phyloP scores from a whole-genome alignment of 2,329 filamentous ascomycete species.

The Aspergillus pseudotamarii region DNA sequence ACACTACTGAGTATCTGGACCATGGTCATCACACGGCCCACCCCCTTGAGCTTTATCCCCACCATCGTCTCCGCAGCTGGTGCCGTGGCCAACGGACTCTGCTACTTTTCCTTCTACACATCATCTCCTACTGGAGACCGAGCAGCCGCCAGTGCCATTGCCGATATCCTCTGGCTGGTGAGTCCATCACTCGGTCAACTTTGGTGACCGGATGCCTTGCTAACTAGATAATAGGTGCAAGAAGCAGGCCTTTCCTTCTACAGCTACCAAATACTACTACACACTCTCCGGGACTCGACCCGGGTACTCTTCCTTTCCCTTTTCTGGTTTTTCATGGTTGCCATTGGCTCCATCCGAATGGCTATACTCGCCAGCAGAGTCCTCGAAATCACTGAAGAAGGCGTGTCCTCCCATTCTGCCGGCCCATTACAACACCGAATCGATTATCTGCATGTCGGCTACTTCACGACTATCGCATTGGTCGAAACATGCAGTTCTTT shows the following conservation, averaged over 20 bases:
- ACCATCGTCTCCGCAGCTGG: conserved; percentile 13
- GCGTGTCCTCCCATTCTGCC: not conserved
- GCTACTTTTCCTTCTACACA: conserved; percentile 17
- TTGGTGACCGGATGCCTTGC: not conserved
- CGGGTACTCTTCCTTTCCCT: conserved; percentile 10
- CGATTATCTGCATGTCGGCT: conserved; percentile 15
- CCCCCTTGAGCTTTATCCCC: conserved; percentile 14
- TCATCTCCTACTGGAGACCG: not conserved
- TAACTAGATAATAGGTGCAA: conserved; percentile 12
- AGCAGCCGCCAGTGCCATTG: conserved; percentile 9
- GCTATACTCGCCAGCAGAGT: conserved; percentile 8
- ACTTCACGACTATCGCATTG: conserved; percentile 17
- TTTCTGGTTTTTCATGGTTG: conserved; percentile 16
- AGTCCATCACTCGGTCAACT: not conserved
- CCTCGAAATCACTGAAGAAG: conserved; percentile 4
- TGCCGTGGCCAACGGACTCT: conserved; percentile 15
- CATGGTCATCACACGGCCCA: conserved; percentile 11
- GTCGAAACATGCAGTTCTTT: conserved; percentile 16
- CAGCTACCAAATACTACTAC: conserved; percentile 16
- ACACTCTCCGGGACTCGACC: conserved; percentile 6
- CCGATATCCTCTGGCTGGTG: conserved; percentile 19
- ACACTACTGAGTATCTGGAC: conserved; percentile 11
- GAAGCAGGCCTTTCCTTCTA: conserved; percentile 17
- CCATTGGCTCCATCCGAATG: conserved; percentile 7
- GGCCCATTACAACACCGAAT: conserved; percentile 8